Conservation (phyloP, 495 filamentous ascomycete genomes). For the Cetradonia linearis region DNA sequence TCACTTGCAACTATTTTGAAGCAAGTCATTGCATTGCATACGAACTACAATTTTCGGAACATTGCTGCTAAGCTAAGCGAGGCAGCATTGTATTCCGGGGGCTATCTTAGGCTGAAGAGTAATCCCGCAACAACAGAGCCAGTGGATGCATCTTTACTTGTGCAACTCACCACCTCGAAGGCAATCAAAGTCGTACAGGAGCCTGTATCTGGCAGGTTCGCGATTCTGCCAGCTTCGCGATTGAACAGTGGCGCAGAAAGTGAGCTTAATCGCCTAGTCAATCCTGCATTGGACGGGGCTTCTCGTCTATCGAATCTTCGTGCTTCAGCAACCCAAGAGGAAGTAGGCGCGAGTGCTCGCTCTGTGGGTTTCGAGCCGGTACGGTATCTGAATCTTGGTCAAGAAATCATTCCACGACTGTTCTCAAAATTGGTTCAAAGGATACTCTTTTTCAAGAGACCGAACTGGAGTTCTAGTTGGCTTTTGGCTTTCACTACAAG, state of each 20-base stretch:
- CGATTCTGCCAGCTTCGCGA: constrained; percentile 37
- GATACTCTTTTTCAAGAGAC: constrained; percentile 53
- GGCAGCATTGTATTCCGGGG: constrained; percentile 47
- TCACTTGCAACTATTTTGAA: constrained; percentile 65
- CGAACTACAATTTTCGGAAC: constrained; percentile 50
- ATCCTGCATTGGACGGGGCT: constrained; percentile 35
- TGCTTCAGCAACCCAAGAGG: constrained; percentile 47
- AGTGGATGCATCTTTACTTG: constrained; percentile 51
- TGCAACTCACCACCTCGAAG: constrained; percentile 54
- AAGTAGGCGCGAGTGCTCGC: constrained; percentile 49
- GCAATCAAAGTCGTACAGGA: constrained; percentile 55
- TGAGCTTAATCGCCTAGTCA: constrained; percentile 39
- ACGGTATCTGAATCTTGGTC: constrained; percentile 40
- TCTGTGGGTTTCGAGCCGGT: constrained; percentile 52
- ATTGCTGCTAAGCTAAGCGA: constrained; percentile 48
- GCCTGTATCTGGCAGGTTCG: constrained; percentile 52
- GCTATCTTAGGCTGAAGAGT: constrained; percentile 44
- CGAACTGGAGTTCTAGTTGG: constrained; percentile 56
- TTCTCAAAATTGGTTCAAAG: constrained; percentile 52
- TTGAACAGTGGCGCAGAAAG: constrained; percentile 35
- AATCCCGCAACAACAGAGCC: constrained; percentile 49
- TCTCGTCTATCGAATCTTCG: constrained; percentile 46
- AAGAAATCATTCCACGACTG: constrained; percentile 48
- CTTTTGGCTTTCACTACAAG: constrained; percentile 57
- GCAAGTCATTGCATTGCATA: constrained; percentile 64